Evolutionary conservation across 345 rosid species (phyloP).

Genomic region (Trapa incisa): DNA sequence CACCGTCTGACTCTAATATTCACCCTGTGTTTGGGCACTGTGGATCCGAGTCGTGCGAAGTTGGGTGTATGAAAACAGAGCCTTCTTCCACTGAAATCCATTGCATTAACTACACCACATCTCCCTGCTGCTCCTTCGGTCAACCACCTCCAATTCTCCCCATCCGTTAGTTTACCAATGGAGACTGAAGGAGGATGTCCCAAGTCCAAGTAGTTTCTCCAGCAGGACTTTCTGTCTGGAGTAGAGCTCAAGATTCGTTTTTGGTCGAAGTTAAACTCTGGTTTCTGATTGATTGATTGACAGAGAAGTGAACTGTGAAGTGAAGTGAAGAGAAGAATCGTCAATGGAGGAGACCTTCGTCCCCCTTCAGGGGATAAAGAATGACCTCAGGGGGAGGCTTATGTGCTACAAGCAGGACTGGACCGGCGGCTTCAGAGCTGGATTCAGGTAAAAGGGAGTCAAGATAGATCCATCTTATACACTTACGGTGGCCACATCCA

Average conservation of each 20-base stretch:
- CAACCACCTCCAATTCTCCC: neutral
- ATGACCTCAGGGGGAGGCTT: constrained; percentile 73
- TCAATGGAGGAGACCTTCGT: constrained; percentile 92
- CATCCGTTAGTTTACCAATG: neutral
- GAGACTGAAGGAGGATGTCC: neutral
- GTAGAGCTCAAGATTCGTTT: too few relatives aligned
- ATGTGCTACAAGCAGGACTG: constrained; percentile 91
- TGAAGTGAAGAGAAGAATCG: neutral
- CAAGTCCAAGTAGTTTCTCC: neutral
- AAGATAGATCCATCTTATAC: too few relatives aligned
- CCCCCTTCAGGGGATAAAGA: constrained; percentile 74
- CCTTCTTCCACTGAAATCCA: neutral
- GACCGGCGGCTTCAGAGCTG: constrained; percentile 74
- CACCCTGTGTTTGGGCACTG: neutral
- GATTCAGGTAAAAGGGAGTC: constrained; percentile 41
- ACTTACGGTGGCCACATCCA: too few relatives aligned
- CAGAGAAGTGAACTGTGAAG: too few relatives aligned
- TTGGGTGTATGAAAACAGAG: neutral
- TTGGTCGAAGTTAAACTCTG: too few relatives aligned
- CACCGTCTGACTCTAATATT: neutral
- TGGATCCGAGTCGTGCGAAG: neutral
- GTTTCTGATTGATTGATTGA: too few relatives aligned
- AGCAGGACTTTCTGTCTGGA: neutral
- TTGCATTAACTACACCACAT: neutral
- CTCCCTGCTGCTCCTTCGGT: neutral